Evolutionary conservation across 768 basidiomycete genomes (phyloP), one percentile per base, ranked within the genome.

Genomic region (Coprinopsis cinerea): DNA sequence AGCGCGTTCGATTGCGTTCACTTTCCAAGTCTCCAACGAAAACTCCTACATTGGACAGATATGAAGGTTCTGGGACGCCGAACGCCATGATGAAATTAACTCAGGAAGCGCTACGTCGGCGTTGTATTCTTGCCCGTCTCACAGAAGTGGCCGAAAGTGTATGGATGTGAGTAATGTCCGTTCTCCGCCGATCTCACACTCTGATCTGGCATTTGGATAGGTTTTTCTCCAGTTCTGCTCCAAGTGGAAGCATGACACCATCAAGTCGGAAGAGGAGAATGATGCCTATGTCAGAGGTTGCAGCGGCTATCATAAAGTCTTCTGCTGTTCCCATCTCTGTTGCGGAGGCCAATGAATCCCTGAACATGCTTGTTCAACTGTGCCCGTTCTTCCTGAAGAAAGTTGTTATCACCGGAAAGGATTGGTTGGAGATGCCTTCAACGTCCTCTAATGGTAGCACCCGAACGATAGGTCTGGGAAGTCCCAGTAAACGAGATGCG

Each of bases 141-240:
- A 76, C 77, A 23, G 83, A 85, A 9, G 78, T 92, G 24, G 90
- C 90, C n/a, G 89, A 92, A 60, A 86, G 88, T 55, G 78, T 85
- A 15, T 92, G 89, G 87, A 90, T 91, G 90, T 87, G 54, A 64
- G 82, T 67, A 50, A 28, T 7, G n/a, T 7, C 49, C 42, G 28
- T 44, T 52, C 55, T 53, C 15, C 48, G 23, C 17, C 11, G 34
- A 27, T 23, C 28, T 27, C 43, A 11, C 26, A 36, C 48, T 32
- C 45, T 42, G 34, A 57, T 39, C 37, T 18, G 48, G 30, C 39
- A 17, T 17, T 32, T 53, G 37, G 27, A 6, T 48, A 87, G 87
- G 85, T 66, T 88, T 34, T 92, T 92, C 67, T 83, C 88, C 2
- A 78, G 76, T 17, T 79, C 86, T 2, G 63, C 67, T 4, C 50